Base-by-base conservation (phyloP, 2,329 filamentous ascomycete genomes). In the Colletotrichum sojae region DNA sequence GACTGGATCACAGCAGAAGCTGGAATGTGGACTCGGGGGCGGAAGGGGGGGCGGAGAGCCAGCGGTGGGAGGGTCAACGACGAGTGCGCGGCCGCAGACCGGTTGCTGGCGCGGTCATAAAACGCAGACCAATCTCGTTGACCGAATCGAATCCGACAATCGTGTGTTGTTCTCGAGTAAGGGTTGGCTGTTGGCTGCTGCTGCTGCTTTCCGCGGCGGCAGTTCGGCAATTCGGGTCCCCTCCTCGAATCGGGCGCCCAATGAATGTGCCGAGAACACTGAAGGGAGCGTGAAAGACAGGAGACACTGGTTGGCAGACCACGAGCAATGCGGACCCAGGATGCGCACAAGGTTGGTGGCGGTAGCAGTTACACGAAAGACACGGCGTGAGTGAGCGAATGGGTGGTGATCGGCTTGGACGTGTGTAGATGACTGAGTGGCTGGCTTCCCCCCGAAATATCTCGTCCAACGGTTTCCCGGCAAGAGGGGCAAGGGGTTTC, bases 301-400 rank as follows among this genome's bases (percentile, higher is more conserved):
- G 49, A 60, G 25, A 61, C 22, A 57, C 8, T 36, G 31, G 31
- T 36, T 10, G n/a, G 31, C 31, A 59, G 45, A 48, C 60, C 40
- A 48, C 60, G 51, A 66, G 61, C 61, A 69, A 69, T 66, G 62
- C 66, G 55, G 66, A 66, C 45, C 66, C 55, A 40, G 62, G 66
- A 69, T 69, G 62, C 60, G 66, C 66, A 52, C 62, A 66, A 69
- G 66, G 66, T 69, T 69, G 62, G 36, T 46, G 51, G 63, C 62
- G 52, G 66, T 65, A 60, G 20, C 54, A 45, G 66, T 65, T 49
- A 46, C 66, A 69, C 66, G 51, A 12, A 45, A 66, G 62, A 46
- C 31, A 60, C 48, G n/a, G n/a, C 36, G 60, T 48, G 52, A 18
- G 15, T 48, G 49, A 46, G n/a, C 27, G 58, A 53, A 18, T 45